Percentiles rank a stretch among this genome's conserved stretches.
These are phyloP conservation scores for Neurospora sp. DNA, from an alignment of 2,329 filamentous ascomycete species.

Conservation along the genomic window DNA sequence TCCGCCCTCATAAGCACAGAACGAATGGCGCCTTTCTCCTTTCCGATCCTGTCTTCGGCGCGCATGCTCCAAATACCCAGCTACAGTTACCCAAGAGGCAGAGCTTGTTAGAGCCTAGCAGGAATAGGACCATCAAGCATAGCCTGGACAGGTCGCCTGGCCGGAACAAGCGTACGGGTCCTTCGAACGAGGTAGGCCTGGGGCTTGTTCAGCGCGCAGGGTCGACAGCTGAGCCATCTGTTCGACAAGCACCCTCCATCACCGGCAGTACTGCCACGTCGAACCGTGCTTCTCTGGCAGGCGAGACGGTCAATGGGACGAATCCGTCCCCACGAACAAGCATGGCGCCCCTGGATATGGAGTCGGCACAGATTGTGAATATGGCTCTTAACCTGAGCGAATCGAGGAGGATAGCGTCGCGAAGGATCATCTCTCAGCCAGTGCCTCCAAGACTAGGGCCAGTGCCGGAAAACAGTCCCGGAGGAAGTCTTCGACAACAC, in stretches of 20 bases:
- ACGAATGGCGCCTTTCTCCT: conserved; percentile 42
- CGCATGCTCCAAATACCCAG: conserved; percentile 21
- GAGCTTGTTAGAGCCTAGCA: conserved; percentile 9
- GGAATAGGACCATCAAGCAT: conserved; percentile 1
- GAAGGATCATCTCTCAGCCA: conserved; percentile 42
- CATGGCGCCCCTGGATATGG: conserved; percentile 47
- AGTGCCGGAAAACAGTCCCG: conserved; percentile 40
- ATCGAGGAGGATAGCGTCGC: conserved; percentile 56
- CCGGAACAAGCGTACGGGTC: background rate
- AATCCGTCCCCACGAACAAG: conserved; percentile 8
- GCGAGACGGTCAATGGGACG: conserved; percentile 11
- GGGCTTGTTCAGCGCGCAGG: background rate
- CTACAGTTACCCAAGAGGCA: conserved; percentile 10
- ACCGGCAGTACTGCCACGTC: conserved; percentile 2
- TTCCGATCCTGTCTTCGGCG: conserved; percentile 29
- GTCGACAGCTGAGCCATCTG: background rate
- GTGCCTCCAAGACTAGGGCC: conserved; percentile 41
- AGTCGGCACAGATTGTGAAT: conserved; percentile 83
- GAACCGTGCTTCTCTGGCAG: conserved; percentile 11
- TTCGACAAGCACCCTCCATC: background rate
- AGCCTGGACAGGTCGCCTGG: conserved; percentile 3
- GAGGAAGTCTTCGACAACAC: conserved; percentile 55
- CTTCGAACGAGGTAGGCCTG: conserved; percentile 1
- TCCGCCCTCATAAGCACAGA: conserved; percentile 31
- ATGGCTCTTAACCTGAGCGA: conserved; percentile 86